phyloP scores from a whole-genome alignment of 495 filamentous ascomycete genomes.

The Lasiosphaeria ovina region DNA sequence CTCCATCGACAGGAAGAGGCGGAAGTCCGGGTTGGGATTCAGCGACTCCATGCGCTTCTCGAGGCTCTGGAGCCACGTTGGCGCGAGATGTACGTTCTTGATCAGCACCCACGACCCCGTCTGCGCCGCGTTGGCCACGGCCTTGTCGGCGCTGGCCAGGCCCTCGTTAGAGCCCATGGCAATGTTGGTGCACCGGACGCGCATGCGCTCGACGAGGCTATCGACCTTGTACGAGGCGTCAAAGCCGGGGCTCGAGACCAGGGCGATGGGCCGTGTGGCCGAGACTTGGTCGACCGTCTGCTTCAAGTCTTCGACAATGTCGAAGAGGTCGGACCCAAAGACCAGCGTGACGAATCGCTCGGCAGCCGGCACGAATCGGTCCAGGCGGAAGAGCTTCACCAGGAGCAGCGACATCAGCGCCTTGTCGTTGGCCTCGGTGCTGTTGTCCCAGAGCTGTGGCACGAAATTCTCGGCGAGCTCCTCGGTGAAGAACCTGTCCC shows the following conservation, averaged over 20 bases:
- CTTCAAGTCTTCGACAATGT: conserved; percentile 78
- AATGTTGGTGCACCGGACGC: conserved; percentile 86
- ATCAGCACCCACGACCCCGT: conserved; percentile 94
- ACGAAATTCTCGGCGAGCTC: conserved; percentile 86
- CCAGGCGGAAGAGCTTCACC: conserved; percentile 91
- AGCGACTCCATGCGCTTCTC: conserved; percentile 95
- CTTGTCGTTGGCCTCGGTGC: conserved; percentile 63
- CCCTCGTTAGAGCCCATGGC: conserved; percentile 98
- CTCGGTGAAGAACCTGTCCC: conserved; percentile 78
- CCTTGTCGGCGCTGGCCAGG: conserved; percentile 87
- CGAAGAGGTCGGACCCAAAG: conserved; percentile 81
- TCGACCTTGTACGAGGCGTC: conserved; percentile 99
- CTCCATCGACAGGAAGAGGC: conserved; percentile 97
- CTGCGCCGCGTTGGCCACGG: conserved; percentile 87
- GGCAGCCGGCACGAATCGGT: conserved; percentile 88
- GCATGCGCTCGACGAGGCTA: conserved; percentile 79
- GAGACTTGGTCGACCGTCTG: conserved; percentile 81
- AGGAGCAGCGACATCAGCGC: conserved; percentile 82
- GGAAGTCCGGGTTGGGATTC: conserved; percentile 90
- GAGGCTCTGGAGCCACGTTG: conserved; percentile 91
- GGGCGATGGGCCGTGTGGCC: conserved; percentile 79
- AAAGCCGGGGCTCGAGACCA: conserved; percentile 93
- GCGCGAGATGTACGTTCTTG: conserved; percentile 98
- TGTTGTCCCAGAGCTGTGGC: conserved; percentile 72
- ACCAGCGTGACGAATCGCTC: conserved; percentile 86